Conservation (phyloP, 2,329 filamentous ascomycete genomes). For the Fusarium sp. region DNA sequence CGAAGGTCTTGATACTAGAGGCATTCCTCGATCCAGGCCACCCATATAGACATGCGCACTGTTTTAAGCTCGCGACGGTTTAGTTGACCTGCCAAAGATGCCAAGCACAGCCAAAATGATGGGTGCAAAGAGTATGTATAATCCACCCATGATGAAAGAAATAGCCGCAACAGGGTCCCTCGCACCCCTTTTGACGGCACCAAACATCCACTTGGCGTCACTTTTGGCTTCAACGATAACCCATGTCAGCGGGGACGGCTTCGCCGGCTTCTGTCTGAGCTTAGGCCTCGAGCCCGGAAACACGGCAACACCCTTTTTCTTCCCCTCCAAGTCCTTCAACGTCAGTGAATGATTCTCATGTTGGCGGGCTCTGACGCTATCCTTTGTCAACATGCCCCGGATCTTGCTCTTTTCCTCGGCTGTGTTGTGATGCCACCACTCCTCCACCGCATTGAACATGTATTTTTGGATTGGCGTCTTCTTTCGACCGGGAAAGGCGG, state of each 20-base stretch:
- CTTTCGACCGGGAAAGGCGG: slow-evolving; percentile 75
- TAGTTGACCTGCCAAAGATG: slow-evolving; percentile 5
- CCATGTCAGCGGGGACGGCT: slow-evolving; percentile 41
- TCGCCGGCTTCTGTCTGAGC: slow-evolving; percentile 31
- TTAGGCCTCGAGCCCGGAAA: slow-evolving; percentile 45
- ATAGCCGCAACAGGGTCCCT: slow-evolving; percentile 31
- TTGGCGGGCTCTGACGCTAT: slow-evolving; percentile 41
- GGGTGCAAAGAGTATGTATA: slow-evolving; percentile 26
- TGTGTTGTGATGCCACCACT: slow-evolving; percentile 73
- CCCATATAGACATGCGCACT: too few relatives aligned
- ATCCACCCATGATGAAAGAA: slow-evolving; percentile 9
- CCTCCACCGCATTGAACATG: slow-evolving; percentile 84
- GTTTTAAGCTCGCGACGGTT: neutral
- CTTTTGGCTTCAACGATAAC: slow-evolving; percentile 30
- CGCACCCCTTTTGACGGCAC: slow-evolving; percentile 23
- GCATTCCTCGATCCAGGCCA: too few relatives aligned
- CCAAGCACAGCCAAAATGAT: slow-evolving; percentile 15
- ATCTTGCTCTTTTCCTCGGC: slow-evolving; percentile 35
- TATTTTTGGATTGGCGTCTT: slow-evolving; percentile 79
- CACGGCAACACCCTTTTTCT: slow-evolving; percentile 39
- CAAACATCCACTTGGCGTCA: slow-evolving; percentile 35
- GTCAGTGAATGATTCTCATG: slow-evolving; percentile 47
- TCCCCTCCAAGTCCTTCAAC: slow-evolving; percentile 39
- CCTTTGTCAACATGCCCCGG: slow-evolving; percentile 41
- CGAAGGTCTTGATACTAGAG: neutral